Conservation (phyloP, 768 basidiomycete species). For the Asterophora lycoperdoides region DNA sequence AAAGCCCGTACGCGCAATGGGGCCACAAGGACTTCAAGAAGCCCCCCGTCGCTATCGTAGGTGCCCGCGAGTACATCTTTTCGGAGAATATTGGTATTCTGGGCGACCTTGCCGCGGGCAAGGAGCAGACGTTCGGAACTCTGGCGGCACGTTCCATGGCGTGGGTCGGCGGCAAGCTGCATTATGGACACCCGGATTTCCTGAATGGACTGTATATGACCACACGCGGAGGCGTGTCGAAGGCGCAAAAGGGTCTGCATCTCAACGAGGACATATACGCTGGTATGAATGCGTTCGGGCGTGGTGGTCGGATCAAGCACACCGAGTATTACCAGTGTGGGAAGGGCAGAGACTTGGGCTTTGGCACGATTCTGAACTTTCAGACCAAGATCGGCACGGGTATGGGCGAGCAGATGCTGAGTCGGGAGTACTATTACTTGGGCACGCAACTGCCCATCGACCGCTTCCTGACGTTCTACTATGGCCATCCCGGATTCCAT, state of each 20-base stretch:
- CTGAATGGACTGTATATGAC: slow-evolving; percentile 97
- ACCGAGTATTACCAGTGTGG: slow-evolving; percentile 99
- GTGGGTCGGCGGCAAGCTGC: slow-evolving; percentile 97
- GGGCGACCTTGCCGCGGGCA: slow-evolving; percentile 96
- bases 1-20: slow-evolving; percentile 92
- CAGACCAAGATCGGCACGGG: slow-evolving; percentile 99
- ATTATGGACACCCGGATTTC: slow-evolving; percentile 99
- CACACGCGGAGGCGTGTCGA: slow-evolving; percentile 96
- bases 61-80: slow-evolving; percentile 99
- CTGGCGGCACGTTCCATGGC: slow-evolving; percentile 93
- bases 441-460: slow-evolving; percentile 98
- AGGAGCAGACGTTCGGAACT: slow-evolving; percentile 99
- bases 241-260: slow-evolving; percentile 99
- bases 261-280: slow-evolving; percentile 99
- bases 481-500: slow-evolving; percentile 98
- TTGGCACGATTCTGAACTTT: slow-evolving; percentile 99
- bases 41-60: slow-evolving; percentile 93
- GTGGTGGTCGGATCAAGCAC: slow-evolving; percentile 97
- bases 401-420: slow-evolving; percentile 99
- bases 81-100: slow-evolving; percentile 99
- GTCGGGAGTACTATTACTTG: slow-evolving; percentile 97
- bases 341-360: slow-evolving; percentile 97
- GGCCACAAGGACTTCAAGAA: slow-evolving; percentile 84
- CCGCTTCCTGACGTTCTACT: slow-evolving; percentile 99
- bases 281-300: slow-evolving; percentile 97